Evolutionary conservation across 2,329 filamentous ascomycete species (phyloP), one percentile per base, ranked within the genome.

Genomic region (Bipolaris cookei): DNA sequence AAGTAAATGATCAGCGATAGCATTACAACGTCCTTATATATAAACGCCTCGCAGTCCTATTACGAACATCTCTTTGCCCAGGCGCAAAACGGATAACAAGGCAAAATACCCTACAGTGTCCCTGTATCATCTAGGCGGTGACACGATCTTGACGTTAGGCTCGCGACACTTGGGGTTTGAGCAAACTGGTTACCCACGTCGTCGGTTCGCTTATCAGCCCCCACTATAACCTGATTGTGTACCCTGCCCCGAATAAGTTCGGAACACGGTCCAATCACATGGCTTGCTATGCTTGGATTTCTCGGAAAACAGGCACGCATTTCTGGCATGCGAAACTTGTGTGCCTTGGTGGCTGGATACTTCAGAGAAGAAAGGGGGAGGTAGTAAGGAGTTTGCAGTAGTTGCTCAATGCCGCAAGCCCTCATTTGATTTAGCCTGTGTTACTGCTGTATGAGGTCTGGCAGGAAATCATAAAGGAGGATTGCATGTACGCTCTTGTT

Each of bases 111-210:
- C 52, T 44, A 48, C 41, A 47, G 43, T 52, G 10, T 58, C 37
- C 42, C 43, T 64, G 61, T 57, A 48, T 57, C 54, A 57, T 38
- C 11, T 42, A 53, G 43, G 43, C 43, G 55, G 47, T 28, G 25
- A 30, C 58, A 54, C 46, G 49, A 48, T 51, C 32, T 41, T 41
- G 50, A 51, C 41, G 32, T 49, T 58, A 37, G 43, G 51, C 8
- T 10, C 47, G 54, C 58, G 55, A 61, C 58, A 51, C 20, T 42
- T 44, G 16, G 32, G 46, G 58, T 61, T 61, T 61, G 58, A 61
- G 51, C 49, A 37, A 23, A n/a, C 21, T 6, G 21, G 21, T n/a
- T 6, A 42, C 39, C 39, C 39, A 42, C 13, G 20, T 21, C 21
- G 7, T 14, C 23, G 39, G 21, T 25, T 42, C 39, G 39, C 39